These are phyloP conservation scores for Pyricularia grisea DNA, from an alignment of 2,329 filamentous ascomycete species.

Conservation along the genomic window DNA sequence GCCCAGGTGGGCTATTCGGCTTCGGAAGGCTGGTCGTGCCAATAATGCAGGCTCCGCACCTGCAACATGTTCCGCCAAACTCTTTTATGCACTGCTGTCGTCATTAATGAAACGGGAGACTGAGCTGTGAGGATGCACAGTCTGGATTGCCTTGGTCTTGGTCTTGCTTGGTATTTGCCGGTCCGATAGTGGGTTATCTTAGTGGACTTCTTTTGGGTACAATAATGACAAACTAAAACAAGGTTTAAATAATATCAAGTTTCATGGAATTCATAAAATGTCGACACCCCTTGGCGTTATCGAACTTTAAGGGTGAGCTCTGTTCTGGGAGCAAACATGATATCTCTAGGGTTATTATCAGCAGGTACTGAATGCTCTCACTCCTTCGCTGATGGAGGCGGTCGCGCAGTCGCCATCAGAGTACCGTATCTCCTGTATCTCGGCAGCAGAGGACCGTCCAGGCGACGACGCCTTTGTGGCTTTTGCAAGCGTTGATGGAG, in stretches of 20 bases:
- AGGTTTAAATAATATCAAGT: no score
- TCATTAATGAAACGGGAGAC: background rate
- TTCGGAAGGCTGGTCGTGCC: background rate
- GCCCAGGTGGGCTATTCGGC: background rate
- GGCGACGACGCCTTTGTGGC: constrained; percentile 5
- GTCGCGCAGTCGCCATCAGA: constrained; percentile 25
- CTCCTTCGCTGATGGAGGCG: constrained; percentile 20
- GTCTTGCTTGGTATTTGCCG: background rate
- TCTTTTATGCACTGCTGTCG: background rate
- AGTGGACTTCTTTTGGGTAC: background rate
- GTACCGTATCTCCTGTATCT: constrained; percentile 7
- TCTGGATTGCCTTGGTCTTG: background rate
- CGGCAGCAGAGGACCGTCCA: constrained; percentile 9
- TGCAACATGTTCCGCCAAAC: background rate
- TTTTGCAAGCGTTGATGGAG: constrained; percentile 8
- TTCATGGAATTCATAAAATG: no score
- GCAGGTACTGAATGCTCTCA: constrained; percentile 33
- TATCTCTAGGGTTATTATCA: constrained; percentile 8
- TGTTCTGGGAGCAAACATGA: no score
- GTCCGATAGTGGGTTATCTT: background rate
- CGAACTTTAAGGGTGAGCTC: no score
- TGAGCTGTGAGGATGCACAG: background rate
- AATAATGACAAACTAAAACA: background rate
- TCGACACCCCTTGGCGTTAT: no score
- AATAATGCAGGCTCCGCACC: background rate